Percentiles rank a stretch among this genome's conserved stretches.
Conservation (phyloP, 441 rosid genomes). For the Flueggea neowawraea region DNA sequence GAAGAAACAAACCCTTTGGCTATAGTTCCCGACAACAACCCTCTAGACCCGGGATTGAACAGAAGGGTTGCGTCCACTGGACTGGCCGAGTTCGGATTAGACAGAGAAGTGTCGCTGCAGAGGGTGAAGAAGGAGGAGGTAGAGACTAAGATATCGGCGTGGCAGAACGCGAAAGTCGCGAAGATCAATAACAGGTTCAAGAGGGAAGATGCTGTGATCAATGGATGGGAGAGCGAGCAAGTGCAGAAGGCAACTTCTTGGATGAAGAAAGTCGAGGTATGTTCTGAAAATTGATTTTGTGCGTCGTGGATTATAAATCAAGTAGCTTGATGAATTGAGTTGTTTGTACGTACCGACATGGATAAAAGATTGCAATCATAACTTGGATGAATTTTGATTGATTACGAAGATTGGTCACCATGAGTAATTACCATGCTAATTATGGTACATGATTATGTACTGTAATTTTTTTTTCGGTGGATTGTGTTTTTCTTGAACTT, state of each 20-base stretch:
- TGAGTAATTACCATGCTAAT: too few relatives aligned
- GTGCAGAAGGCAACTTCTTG: slow-evolving; percentile 69
- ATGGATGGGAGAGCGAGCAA: slow-evolving; percentile 87
- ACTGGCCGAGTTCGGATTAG: slow-evolving; percentile 14
- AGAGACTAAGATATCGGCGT: slow-evolving; percentile 82
- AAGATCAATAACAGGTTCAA: slow-evolving; percentile 86
- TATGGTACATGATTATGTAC: too few relatives aligned
- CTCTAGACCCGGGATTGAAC: slow-evolving; percentile 20
- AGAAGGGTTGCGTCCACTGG: not conserved
- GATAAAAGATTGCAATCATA: too few relatives aligned
- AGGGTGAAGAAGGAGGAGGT: slow-evolving; percentile 91
- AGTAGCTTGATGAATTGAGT: too few relatives aligned
- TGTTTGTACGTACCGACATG: too few relatives aligned
- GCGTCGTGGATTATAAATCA: too few relatives aligned
- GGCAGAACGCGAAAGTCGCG: slow-evolving; percentile 84
- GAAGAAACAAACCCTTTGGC: slow-evolving; percentile 85
- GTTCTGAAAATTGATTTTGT: not conserved
- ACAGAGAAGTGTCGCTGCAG: slow-evolving; percentile 48
- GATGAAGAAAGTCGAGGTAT: slow-evolving; percentile 96
- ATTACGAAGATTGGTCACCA: too few relatives aligned
- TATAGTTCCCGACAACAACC: slow-evolving; percentile 63
- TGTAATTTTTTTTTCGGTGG: too few relatives aligned
- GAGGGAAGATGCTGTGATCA: slow-evolving; percentile 85
- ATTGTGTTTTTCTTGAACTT: too few relatives aligned
- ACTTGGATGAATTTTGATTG: too few relatives aligned